A percentile compares a stretch with the other conserved stretches of the same genome.
Evolutionary conservation across 139 green algal genomes (phyloP).

Genomic region (Parachlorella kessleri): DNA sequence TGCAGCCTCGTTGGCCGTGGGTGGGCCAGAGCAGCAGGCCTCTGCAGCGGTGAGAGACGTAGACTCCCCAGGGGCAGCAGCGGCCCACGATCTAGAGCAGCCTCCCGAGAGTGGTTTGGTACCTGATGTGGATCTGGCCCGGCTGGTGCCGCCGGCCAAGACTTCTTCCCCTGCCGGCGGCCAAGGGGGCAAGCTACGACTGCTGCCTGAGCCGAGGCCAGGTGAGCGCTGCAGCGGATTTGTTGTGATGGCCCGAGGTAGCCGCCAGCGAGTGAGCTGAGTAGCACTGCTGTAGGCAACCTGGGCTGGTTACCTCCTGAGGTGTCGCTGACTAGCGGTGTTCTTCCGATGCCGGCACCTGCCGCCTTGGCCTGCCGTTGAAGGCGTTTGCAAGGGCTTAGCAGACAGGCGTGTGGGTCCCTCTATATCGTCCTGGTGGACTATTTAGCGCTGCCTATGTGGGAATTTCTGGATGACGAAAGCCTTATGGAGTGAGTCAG

Average conservation of each 20-base stretch:
- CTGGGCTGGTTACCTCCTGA: not conserved
- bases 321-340: too few species aligned
- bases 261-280: not conserved
- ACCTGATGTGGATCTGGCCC: not conserved
- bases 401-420: not conserved
- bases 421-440: too few species aligned
- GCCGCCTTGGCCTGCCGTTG: too few species aligned
- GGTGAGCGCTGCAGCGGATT: not conserved
- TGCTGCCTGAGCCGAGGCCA: not conserved
- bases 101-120: constrained; percentile 1
- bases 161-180: not conserved
- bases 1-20: too few species aligned
- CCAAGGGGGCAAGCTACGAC: not conserved
- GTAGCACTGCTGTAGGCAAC: not conserved
- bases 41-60: too few species aligned
- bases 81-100: too few species aligned
- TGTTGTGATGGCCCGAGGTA: too few species aligned
- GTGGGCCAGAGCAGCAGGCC: too few species aligned
- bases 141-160: not conserved
- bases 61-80: too few species aligned
- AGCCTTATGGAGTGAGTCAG: not conserved
- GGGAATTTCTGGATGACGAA: not conserved
- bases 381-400: not conserved
- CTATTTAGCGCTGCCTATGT: not conserved
- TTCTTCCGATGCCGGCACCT: too few species aligned